Base-by-base conservation (phyloP, 352 stramenopile species). In the Hyaloperonospora arabidopsidis region DNA sequence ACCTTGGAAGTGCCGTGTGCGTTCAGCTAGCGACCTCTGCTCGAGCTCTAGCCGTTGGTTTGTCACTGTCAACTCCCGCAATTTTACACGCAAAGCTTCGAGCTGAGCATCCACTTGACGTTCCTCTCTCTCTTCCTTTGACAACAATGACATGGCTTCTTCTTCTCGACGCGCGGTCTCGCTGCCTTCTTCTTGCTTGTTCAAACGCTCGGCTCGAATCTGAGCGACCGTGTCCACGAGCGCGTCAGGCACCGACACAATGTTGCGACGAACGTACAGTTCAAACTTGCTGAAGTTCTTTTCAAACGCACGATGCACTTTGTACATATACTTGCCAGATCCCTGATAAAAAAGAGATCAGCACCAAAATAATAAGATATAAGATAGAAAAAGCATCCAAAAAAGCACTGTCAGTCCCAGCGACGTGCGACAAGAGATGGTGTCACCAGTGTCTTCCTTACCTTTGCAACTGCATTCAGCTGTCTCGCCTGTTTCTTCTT, bases 241-340 rank as follows among this genome's bases (percentile, higher is more conserved):
- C 18, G 68, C 43, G 0, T 63, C 50, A 0, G 80, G 78, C 36
- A 87, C 67, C 8, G 68, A 68, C 28, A 89, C 76, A 34, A 91
- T 85, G 49, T 89, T 91, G 55, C 81, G 78, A 0, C 74, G 63
- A 57, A 89, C 68, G 40, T 91, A 91, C 8, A 89, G 56, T 54
- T 89, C 81, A 45, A 91, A 86, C 57, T 91, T 91, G 65, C 86
- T 76, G 54, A 91, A 91, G 55, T 91, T 91, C 54, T 84, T 87
- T 32, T 77, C 70, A 43, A 91, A 87, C n/a, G 63, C 66, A 17
- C 54, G 60, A 50, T 84, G 67, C 8, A 91, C 70, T 23, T 73
- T 68, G 12, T 65, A 32, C 65, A 89, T 88, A 49, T 86, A 90
- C 46, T 74, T 70, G 25, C 50, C 72, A 10, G 77, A 76, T 28